phyloP scores from a whole-genome alignment of 306 rosid genomes.

The Rosa multiflora region DNA sequence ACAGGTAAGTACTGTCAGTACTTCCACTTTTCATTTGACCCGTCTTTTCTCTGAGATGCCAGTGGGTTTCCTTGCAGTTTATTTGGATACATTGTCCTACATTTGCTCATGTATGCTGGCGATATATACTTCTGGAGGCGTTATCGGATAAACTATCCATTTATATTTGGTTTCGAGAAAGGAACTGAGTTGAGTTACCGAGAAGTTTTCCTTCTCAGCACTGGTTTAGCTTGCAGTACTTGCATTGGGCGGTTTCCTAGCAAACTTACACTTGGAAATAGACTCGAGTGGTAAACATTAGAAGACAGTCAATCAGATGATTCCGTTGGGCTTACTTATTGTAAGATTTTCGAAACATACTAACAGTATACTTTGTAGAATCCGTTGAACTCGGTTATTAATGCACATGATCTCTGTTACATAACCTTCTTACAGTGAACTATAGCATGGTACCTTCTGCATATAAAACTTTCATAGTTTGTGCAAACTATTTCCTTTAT shows the following conservation, averaged over 20 bases:
- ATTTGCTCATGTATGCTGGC: conserved; percentile 71
- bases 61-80: conserved; percentile 50
- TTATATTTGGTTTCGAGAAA: conserved; percentile 68
- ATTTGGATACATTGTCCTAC: conserved; percentile 60
- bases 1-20: conserved; percentile 39
- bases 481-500: background rate
- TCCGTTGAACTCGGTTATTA: background rate
- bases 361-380: background rate
- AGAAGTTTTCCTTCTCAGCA: conserved; percentile 58
- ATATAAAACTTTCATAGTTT: background rate
- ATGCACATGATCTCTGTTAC: conserved; percentile 8
- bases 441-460: background rate
- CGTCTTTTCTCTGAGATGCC: conserved; percentile 22
- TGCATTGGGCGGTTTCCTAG: conserved; percentile 50
- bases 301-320: conserved; percentile 48
- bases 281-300: conserved; percentile 36
- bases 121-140: conserved; percentile 64
- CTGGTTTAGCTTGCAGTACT: conserved; percentile 60
- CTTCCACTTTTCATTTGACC: background rate
- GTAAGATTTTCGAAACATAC: conserved; percentile 42
- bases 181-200: conserved; percentile 63
- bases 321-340: conserved; percentile 56
- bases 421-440: background rate
- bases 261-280: conserved; percentile 64
- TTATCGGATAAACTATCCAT: conserved; percentile 65